A percentile compares a stretch with the other conserved stretches of the same genome.
These are phyloP conservation scores for Beauveria bassiana DNA, from an alignment of 2,329 filamentous ascomycete species.

Conservation along the genomic window DNA sequence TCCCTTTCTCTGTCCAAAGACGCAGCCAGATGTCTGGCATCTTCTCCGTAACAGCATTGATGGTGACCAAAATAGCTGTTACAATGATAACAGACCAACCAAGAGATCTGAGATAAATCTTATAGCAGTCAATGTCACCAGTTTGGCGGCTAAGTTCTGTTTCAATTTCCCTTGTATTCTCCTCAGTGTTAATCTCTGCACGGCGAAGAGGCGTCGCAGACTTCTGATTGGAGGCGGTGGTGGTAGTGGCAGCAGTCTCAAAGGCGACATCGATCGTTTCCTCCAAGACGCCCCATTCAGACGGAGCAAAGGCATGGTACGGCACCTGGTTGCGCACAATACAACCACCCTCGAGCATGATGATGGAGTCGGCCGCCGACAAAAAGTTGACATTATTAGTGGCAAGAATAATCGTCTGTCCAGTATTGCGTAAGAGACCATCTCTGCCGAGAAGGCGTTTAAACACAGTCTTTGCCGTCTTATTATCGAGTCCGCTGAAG, in stretches of 20 bases:
- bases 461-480: constrained; percentile 36
- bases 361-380: constrained; percentile 18
- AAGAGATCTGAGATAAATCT: constrained; percentile 21
- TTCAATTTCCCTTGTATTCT: constrained; percentile 12
- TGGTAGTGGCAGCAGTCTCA: not conserved
- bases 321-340: constrained; percentile 19
- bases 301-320: constrained; percentile 15
- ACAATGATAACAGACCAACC: constrained; percentile 17
- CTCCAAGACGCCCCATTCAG: constrained; percentile 15
- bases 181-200: not conserved
- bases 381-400: constrained; percentile 29
- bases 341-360: constrained; percentile 18
- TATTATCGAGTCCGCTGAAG: constrained; percentile 36
- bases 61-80: constrained; percentile 13
- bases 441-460: constrained; percentile 29
- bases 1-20: constrained; percentile 20
- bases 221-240: no score
- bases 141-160: constrained; percentile 21
- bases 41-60: constrained; percentile 14
- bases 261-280: not conserved
- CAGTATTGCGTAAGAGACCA: constrained; percentile 32
- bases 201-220: not conserved
- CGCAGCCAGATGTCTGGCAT: constrained; percentile 23
- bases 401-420: constrained; percentile 34
- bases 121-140: constrained; percentile 22